Conservation (phyloP, 139 green algal species). For the Pleodorina starrii region DNA sequence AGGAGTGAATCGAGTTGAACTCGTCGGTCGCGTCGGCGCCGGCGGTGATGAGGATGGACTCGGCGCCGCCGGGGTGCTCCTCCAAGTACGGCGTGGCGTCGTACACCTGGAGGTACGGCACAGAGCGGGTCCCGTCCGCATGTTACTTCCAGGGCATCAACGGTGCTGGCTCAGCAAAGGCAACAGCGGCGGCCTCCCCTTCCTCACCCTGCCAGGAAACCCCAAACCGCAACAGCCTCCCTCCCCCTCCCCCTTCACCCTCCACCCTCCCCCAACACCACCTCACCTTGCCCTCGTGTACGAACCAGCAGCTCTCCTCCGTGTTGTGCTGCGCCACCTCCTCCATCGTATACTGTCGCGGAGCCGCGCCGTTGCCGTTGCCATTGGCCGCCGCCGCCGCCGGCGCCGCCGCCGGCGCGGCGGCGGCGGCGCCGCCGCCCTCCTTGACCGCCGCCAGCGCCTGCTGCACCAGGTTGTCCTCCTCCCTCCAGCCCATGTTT, state of each 20-base stretch:
- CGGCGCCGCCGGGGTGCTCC: constrained; percentile 92
- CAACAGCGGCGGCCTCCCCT: too few species aligned
- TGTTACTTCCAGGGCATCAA: too few species aligned
- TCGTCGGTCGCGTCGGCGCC: constrained; percentile 87
- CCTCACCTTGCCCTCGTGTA: constrained; percentile 88
- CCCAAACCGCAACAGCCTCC: too few species aligned
- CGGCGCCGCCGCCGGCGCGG: background rate
- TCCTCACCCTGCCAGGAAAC: too few species aligned
- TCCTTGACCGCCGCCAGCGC: constrained; percentile 38
- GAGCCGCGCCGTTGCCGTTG: background rate
- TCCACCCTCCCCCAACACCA: too few species aligned
- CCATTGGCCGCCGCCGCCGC: background rate
- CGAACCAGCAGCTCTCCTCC: constrained; percentile 92
- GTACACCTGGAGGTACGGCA: constrained; percentile 86
- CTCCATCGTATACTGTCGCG: constrained; percentile 74
- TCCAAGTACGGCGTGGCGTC: constrained; percentile 94
- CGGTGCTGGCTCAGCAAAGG: too few species aligned
- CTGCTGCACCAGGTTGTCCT: constrained; percentile 71
- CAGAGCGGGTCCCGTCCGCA: too few species aligned
- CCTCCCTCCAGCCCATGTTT: constrained; percentile 79
- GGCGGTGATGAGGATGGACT: constrained; percentile 85
- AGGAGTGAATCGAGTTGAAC: constrained; percentile 92
- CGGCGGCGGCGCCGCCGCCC: background rate
- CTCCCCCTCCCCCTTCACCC: too few species aligned
- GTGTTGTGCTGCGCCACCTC: constrained; percentile 84